Evolutionary conservation across 1,139 yeast species (phyloP), one percentile per base, ranked within the genome.

Genomic region (Citeromyces siamensis): DNA sequence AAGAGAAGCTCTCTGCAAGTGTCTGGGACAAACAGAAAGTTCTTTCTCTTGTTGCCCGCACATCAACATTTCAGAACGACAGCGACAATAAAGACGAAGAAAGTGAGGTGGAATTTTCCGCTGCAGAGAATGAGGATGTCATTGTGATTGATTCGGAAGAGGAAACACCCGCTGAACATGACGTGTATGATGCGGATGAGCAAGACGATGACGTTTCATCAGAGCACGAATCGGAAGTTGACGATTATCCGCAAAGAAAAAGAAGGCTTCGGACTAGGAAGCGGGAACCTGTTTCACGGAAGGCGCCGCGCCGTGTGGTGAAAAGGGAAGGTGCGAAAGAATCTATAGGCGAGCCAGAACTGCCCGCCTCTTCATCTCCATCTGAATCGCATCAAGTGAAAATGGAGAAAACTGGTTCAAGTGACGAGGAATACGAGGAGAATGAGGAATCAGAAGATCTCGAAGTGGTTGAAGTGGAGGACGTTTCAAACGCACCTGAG

Each of bases 31-130:
- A 26, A 12, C 17, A 26, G 17, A 26, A 26, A 7, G 31, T 26
- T 26, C 31, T 26, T 13, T 14, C 31, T 4, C 31, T 26, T 26
- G 31, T 26, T 3, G 31, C 31, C 4, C 31, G 16, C 12, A 26
- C 31, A 5, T 6, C 17, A 13, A 5, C 16, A 9, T 26, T 17
- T 5, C 31, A 26, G 10, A 23, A 14, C 6, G n/a, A n/a, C n/a
- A 17, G 17, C 9, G 31, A 26, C 12, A 26, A 12, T 12, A 17
- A 9, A 7, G 17, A 12, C 17, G 31, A n/a, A 26, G 31, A 26
- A 26, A 26, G 31, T 17, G 31, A 26, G 16, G 31, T 26, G 31
- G 31, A 26, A 17, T 10, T 26, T 8, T 26, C 31, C 5, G 31
- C 31, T 6, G 31, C 31, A 6, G 31, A 26, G 16, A 26, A 26